phyloP scores from a whole-genome alignment of 1,284 basidiomycete species.

The Pseudozyma sp. region DNA sequence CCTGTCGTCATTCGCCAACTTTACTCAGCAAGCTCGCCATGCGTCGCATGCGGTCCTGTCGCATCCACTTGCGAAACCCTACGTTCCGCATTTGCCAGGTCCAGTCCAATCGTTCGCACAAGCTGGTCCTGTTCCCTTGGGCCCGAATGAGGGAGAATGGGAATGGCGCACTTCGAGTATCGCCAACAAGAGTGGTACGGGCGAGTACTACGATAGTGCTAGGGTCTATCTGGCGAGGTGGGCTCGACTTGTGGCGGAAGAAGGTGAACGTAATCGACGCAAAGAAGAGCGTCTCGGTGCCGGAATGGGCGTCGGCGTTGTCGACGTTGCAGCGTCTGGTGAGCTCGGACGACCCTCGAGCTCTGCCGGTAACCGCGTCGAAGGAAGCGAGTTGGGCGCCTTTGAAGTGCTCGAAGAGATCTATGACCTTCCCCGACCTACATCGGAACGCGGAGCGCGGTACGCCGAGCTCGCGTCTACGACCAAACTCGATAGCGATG shows the following conservation, averaged over 20 bases:
- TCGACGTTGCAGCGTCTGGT: too few species aligned
- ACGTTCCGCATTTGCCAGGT: slow-evolving; percentile 50
- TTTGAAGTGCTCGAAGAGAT: slow-evolving; percentile 56
- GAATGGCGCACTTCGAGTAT: slow-evolving; percentile 49
- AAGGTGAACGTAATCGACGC: slow-evolving; percentile 64
- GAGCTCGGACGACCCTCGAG: background rate
- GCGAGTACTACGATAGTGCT: slow-evolving; percentile 88
- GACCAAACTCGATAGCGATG: background rate
- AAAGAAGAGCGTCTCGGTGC: slow-evolving; percentile 41
- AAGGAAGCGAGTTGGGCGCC: slow-evolving; percentile 52
- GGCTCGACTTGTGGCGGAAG: slow-evolving; percentile 85
- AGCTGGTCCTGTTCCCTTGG: slow-evolving; percentile 61
- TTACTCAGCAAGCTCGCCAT: slow-evolving; percentile 63
- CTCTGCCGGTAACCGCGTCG: slow-evolving; percentile 4
- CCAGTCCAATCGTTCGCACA: slow-evolving; percentile 60
- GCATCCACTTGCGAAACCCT: slow-evolving; percentile 56
- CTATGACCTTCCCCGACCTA: slow-evolving; percentile 40
- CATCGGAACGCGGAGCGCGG: slow-evolving; percentile 33
- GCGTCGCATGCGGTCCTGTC: slow-evolving; percentile 57
- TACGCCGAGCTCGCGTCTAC: slow-evolving; percentile 14
- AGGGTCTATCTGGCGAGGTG: slow-evolving; percentile 95
- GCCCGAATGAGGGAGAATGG: slow-evolving; percentile 59
- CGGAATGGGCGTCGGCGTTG: background rate
- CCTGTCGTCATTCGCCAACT: slow-evolving; percentile 60
- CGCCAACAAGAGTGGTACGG: slow-evolving; percentile 46